A percentile compares a stretch with the other conserved stretches of the same genome.
These are phyloP conservation scores for Gentiana macrophylla DNA, from an alignment of 257 asterid genomes.

Conservation along the genomic window DNA sequence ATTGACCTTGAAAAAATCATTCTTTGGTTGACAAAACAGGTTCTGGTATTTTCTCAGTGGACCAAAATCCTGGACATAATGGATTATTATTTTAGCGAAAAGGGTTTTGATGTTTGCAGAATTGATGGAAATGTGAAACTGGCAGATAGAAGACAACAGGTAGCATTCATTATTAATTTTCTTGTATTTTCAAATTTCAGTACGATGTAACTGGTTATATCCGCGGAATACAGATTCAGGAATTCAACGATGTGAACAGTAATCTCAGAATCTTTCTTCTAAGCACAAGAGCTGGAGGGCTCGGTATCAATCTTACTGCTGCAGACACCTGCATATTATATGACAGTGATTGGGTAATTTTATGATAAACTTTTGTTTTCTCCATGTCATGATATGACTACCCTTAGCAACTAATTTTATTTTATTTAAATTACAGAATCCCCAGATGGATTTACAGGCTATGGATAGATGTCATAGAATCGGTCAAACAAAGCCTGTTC, in stretches of 20 bases:
- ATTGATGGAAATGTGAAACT: constrained; percentile 86
- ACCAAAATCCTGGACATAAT: constrained; percentile 86
- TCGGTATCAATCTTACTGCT: constrained; percentile 94
- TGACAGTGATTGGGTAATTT: constrained; percentile 94
- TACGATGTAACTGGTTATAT: not conserved
- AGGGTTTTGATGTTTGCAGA: constrained; percentile 68
- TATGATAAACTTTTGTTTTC: not conserved
- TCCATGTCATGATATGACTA: too few relatives aligned
- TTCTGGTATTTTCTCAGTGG: constrained; percentile 97
- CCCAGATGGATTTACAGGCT: constrained; percentile 98
- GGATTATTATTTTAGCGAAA: constrained; percentile 91
- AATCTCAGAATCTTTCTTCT: constrained; percentile 66
- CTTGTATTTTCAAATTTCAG: not conserved
- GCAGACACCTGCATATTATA: constrained; percentile 98
- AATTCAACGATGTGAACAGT: constrained; percentile 68
- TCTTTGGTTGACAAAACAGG: constrained; percentile 34
- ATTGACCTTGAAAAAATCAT: constrained; percentile 4
- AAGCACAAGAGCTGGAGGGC: constrained; percentile 98
- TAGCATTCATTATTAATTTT: constrained; percentile 5
- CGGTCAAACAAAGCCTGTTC: constrained; percentile 99
- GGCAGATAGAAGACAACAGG: constrained; percentile 76
- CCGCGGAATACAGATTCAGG: constrained; percentile 49
- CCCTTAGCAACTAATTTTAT: not conserved
- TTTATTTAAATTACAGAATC: constrained; percentile 50
- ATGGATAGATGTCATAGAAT: constrained; percentile 98